Evolutionary conservation across 352 stramenopile genomes (phyloP).

Genomic region (Globisporangium lucens): DNA sequence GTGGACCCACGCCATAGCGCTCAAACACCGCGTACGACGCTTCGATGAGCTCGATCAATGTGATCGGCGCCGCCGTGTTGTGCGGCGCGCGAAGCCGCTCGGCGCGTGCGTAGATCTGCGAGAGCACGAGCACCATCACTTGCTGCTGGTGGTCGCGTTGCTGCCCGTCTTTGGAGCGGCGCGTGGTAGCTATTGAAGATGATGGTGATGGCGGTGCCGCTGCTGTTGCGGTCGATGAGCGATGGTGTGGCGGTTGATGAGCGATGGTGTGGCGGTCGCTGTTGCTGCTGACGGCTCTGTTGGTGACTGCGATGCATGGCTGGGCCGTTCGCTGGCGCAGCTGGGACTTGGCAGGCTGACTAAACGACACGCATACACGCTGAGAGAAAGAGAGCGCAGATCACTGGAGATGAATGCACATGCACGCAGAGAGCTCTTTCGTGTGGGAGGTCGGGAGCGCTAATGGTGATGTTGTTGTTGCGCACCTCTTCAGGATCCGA

Average conservation of each 20-base stretch:
- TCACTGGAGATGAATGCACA: background rate
- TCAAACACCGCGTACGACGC: constrained; percentile 52
- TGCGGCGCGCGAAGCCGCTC: constrained; percentile 18
- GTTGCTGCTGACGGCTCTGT: background rate
- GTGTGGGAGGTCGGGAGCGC: background rate
- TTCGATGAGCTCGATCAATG: constrained; percentile 63
- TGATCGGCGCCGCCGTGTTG: constrained; percentile 24
- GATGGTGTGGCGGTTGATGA: background rate
- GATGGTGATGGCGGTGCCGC: background rate
- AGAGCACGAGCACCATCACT: constrained; percentile 29
- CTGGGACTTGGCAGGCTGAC: background rate
- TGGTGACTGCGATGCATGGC: background rate
- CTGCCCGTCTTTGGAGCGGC: background rate
- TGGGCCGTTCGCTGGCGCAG: background rate
- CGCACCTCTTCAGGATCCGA: background rate
- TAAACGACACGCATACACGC: background rate
- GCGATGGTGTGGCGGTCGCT: background rate
- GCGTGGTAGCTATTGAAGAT: background rate
- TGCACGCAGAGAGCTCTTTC: background rate
- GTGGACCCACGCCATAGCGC: constrained; percentile 35
- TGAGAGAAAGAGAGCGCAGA: background rate
- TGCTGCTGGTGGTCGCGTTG: constrained; percentile 1
- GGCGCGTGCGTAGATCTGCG: constrained; percentile 42
- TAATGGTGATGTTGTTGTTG: background rate
- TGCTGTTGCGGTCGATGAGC: background rate